These are phyloP conservation scores for Pseudocercospora musae DNA, from an alignment of 2,329 filamentous ascomycete species.

Conservation along the genomic window DNA sequence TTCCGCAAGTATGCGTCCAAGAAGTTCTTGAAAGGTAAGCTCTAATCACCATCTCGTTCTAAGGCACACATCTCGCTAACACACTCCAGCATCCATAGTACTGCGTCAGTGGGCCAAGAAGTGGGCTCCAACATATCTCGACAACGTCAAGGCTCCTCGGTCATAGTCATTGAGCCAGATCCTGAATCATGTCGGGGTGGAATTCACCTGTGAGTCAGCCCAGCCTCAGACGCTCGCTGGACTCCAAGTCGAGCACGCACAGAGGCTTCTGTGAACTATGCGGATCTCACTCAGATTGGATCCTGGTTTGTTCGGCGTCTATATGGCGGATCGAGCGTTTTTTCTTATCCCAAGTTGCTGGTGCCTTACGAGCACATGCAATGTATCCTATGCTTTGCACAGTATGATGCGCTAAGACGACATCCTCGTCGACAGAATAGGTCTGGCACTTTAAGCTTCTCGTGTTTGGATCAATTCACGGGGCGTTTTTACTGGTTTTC, in stretches of 20 bases:
- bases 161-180: constrained; percentile 23
- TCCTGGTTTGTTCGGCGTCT: constrained; percentile 19
- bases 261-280: constrained; percentile 18
- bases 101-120: constrained; percentile 87
- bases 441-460: constrained; percentile 8
- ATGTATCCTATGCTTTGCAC: constrained; percentile 3
- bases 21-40: constrained; percentile 94
- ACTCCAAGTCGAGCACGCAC: constrained; percentile 8
- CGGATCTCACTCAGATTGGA: constrained; percentile 10
- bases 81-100: constrained; percentile 72
- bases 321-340: constrained; percentile 14
- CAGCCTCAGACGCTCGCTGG: constrained; percentile 16
- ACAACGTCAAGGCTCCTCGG: constrained; percentile 35
- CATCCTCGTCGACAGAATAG: constrained; percentile 6
- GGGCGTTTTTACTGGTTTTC: constrained; percentile 7
- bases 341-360: not conserved
- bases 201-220: constrained; percentile 9
- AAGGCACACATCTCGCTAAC: constrained; percentile 30
- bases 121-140: constrained; percentile 36
- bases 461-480: constrained; percentile 9
- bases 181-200: constrained; percentile 18
- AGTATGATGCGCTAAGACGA: constrained; percentile 8
- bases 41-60: constrained; percentile 2
- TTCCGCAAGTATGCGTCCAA: constrained; percentile 99
- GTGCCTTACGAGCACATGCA: constrained; percentile 3